Conservation (phyloP, 257 asterid genomes). For the Solanum dulcamara region DNA sequence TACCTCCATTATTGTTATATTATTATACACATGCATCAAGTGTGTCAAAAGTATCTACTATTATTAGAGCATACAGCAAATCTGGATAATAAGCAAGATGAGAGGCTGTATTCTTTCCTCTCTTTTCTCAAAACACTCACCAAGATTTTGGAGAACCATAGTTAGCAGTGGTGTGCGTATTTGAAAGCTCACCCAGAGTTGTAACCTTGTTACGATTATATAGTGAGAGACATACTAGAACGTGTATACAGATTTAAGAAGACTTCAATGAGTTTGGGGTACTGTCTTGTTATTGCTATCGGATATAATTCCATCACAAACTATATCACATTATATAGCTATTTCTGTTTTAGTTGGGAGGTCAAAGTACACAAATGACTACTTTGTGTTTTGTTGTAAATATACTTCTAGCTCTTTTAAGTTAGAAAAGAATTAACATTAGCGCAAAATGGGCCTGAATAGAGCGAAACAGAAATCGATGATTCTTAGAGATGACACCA, state of each 20-base stretch:
- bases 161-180: not conserved
- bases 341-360: not conserved
- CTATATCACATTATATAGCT: not conserved
- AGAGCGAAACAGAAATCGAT: not conserved
- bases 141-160: not conserved
- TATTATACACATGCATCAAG: not conserved
- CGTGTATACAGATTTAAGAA: not conserved
- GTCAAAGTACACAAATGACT: not conserved
- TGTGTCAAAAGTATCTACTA: not conserved
- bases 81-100: not conserved
- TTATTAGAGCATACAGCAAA: not conserved
- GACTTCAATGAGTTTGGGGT: not conserved
- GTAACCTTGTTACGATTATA: not conserved
- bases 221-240: not conserved
- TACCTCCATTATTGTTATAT: not conserved
- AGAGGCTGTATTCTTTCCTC: not conserved
- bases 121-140: not conserved
- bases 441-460: not conserved
- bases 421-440: not conserved
- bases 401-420: not conserved
- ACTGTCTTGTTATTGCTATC: not conserved
- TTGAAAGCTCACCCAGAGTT: not conserved
- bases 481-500: not conserved
- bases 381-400: not conserved
- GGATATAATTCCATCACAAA: not conserved